Base-by-base conservation (phyloP, 192 early-diverging fungal genomes). In the Coemansia sp. region DNA sequence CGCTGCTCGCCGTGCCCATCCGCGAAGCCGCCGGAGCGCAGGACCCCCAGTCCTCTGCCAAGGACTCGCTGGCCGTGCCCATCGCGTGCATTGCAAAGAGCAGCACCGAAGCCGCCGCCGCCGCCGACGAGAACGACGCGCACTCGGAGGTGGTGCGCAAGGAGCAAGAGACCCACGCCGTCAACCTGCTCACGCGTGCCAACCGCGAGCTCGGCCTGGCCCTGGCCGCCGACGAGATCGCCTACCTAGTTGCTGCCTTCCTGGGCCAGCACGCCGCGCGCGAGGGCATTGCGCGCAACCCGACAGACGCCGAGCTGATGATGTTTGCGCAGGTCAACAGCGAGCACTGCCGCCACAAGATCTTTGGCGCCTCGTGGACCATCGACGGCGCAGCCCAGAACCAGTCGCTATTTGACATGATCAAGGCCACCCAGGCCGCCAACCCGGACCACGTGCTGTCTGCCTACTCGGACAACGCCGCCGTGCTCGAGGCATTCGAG, bases 311-410 rank as follows among this genome's bases (percentile, higher is more conserved):
- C 1, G 95, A 98, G 79, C 81, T 99, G 30, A 94, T 99, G 82
- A 99, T 99, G 97, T 99, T 99, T 88, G 95, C 96, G 30, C 97
- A 99, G 68, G 97, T 99, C 59, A 98, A 99, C 78, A 97, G 94
- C 36, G 97, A 99, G 79, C 97, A 99, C 78, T 99, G 97, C 77
- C 83, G 97, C 13, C 97, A 99, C 88, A 98, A 99, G 82, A 97
- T 99, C 61, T 99, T 99, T 82, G 77, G 88, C 50, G 97, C 95
- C n/a, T 76, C 86, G 34, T 99, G 97, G 97, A 93, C 87, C 9
- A 93, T 99, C 45, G 95, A 99, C 66, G 90, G 91, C 14, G 58
- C 83, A 45, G 77, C 83, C 18, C 80, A 84, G 68, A 78, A 80
- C 35, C 62, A 81, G 26, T 98, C 95, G 14, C 82, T 99, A 36